Conservation (phyloP, 306 rosid genomes). For the Begonia loranthoides region DNA sequence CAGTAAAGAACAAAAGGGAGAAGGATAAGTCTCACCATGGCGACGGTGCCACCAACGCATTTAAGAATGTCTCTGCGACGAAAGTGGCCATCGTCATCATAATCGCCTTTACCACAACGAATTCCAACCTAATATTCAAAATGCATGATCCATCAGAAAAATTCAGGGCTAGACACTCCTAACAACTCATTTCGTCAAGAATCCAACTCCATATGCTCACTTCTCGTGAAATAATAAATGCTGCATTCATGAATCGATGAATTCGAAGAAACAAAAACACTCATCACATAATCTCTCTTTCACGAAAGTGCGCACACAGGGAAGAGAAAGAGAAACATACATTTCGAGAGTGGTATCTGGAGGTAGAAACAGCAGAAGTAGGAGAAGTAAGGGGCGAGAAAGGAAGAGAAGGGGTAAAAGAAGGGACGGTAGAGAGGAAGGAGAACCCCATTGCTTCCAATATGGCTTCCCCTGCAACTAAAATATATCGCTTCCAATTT, state of each 20-base stretch:
- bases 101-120: slow-evolving; percentile 36
- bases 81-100: slow-evolving; percentile 24
- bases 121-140: slow-evolving; percentile 30
- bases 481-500: too few species aligned
- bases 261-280: too few species aligned
- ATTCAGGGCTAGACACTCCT: too few species aligned
- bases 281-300: not conserved
- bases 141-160: too few species aligned
- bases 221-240: too few species aligned
- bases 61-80: slow-evolving; percentile 42
- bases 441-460: slow-evolving; percentile 44
- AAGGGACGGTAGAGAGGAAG: slow-evolving; percentile 44
- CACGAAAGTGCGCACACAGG: slow-evolving; percentile 3
- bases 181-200: too few species aligned
- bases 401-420: slow-evolving; percentile 12
- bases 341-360: slow-evolving; percentile 1
- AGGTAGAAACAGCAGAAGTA: not conserved
- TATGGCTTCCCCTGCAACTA: not conserved
- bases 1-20: too few species aligned
- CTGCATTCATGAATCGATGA: too few species aligned
- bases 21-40: slow-evolving; percentile 48
- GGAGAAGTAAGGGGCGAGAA: slow-evolving; percentile 15
- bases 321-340: slow-evolving; percentile 26
- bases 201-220: too few species aligned
- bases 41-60: slow-evolving; percentile 44